Evolutionary conservation across 805 yeast genomes (phyloP).

Genomic region (Yarrowia alimentaria): DNA sequence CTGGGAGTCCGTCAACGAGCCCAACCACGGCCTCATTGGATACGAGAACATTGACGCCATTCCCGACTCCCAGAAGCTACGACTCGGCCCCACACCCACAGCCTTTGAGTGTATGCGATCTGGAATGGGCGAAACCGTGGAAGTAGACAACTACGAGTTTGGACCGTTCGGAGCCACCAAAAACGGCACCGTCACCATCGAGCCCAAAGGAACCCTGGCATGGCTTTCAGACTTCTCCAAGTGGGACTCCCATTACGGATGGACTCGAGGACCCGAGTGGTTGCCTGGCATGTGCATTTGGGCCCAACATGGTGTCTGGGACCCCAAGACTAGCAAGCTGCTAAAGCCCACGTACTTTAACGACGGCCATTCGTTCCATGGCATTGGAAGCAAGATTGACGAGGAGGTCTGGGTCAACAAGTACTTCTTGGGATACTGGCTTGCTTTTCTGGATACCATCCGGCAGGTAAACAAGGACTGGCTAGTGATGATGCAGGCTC

Average conservation of each 20-base stretch:
- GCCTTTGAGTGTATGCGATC: slow-evolving; percentile 64
- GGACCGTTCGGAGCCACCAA: slow-evolving; percentile 69
- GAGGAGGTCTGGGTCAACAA: slow-evolving; percentile 59
- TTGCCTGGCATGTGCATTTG: slow-evolving; percentile 69
- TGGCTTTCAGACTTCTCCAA: slow-evolving; percentile 57
- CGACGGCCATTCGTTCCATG: slow-evolving; percentile 25
- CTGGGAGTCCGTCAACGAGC: slow-evolving; percentile 82
- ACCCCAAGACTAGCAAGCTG: slow-evolving; percentile 40
- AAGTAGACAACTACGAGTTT: slow-evolving; percentile 66
- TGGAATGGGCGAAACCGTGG: slow-evolving; percentile 72
- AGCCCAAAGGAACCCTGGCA: slow-evolving; percentile 63
- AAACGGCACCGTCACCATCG: slow-evolving; percentile 52
- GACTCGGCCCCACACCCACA: slow-evolving; percentile 78
- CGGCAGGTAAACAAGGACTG: slow-evolving; percentile 48
- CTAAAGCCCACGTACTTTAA: slow-evolving; percentile 53
- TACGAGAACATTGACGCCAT: slow-evolving; percentile 50
- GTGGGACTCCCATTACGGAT: slow-evolving; percentile 53
- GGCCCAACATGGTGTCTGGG: slow-evolving; percentile 72
- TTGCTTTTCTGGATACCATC: slow-evolving; percentile 48
- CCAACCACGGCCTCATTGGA: slow-evolving; percentile 73
- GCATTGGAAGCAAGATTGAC: slow-evolving; percentile 33
- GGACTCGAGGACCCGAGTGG: slow-evolving; percentile 65
- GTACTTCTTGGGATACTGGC: slow-evolving; percentile 60
- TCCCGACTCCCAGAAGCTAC: slow-evolving; percentile 61
- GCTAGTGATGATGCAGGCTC: slow-evolving; percentile 72